A percentile compares a stretch with the other conserved stretches of the same genome.
phyloP scores from a whole-genome alignment of 169 alveolate genomes.

The Plasmodium falciparum region DNA sequence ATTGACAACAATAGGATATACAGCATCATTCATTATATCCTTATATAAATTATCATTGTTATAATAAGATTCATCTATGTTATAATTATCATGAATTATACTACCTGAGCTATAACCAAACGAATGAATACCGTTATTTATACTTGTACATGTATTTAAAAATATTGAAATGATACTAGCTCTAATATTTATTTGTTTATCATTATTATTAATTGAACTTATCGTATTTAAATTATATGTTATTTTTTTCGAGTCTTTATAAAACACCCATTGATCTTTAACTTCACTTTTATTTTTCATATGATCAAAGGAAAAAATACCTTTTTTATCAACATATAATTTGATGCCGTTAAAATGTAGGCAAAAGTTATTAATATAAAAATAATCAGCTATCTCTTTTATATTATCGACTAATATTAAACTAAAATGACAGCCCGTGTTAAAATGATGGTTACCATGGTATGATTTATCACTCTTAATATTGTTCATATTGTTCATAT shows the following conservation, averaged over 20 bases:
- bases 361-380: slow-evolving; percentile 36
- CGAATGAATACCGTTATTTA: not conserved
- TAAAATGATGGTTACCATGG: not conserved
- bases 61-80: not conserved
- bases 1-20: not conserved
- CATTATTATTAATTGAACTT: not conserved
- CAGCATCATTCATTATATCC: not conserved
- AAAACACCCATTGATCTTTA: slow-evolving; percentile 14
- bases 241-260: slow-evolving; percentile 17
- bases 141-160: not conserved
- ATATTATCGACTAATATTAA: slow-evolving; percentile 25
- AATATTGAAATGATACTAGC: slow-evolving; percentile 39
- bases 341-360: slow-evolving; percentile 10
- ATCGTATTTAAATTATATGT: slow-evolving; percentile 24
- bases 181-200: slow-evolving; percentile 7
- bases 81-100: not conserved
- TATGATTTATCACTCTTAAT: not conserved
- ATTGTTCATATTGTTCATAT: too few species aligned
- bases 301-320: not conserved
- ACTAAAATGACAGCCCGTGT: slow-evolving; percentile 47
- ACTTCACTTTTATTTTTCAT: not conserved
- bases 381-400: slow-evolving; percentile 49
- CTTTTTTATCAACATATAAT: slow-evolving; percentile 34
- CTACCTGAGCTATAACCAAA: not conserved
- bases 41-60: not conserved